Evolutionary conservation across 2,329 filamentous ascomycete species (phyloP).

Genomic region (Whalleya microplaca): DNA sequence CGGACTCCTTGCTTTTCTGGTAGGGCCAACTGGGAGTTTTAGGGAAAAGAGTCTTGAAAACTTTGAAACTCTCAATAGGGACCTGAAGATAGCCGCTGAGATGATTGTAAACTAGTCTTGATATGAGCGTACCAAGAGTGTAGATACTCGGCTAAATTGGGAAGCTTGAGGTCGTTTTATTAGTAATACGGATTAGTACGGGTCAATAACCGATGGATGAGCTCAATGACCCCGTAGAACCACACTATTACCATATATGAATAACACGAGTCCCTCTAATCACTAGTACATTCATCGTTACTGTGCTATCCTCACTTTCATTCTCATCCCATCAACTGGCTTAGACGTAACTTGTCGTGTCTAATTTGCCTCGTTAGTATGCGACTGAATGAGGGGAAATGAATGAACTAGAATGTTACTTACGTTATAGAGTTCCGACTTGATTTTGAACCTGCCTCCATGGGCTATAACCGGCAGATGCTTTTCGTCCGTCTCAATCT

Average conservation of each 20-base stretch:
- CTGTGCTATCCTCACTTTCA: conserved; percentile 4
- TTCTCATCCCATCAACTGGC: conserved; percentile 7
- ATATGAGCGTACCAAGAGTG: no score
- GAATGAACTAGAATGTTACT: background rate
- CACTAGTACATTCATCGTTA: no score
- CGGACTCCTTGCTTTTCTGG: background rate
- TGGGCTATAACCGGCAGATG: background rate
- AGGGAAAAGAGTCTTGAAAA: background rate
- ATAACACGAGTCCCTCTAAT: no score
- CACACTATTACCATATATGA: no score
- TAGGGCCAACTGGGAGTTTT: background rate
- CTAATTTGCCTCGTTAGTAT: background rate
- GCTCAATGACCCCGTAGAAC: no score
- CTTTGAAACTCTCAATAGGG: background rate
- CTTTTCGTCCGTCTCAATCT: background rate
- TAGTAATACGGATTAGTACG: no score
- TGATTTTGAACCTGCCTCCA: background rate
- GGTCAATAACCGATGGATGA: no score
- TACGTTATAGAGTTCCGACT: background rate
- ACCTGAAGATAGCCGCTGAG: background rate
- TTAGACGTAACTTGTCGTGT: conserved; percentile 5
- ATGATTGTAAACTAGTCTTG: background rate
- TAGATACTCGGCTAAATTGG: no score
- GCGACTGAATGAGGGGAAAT: background rate
- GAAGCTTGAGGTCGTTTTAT: no score